Percentiles rank a stretch among this genome's conserved stretches.
Evolutionary conservation across 192 early-diverging fungal species (phyloP).

Genomic region (Rhizophagus sp.): DNA sequence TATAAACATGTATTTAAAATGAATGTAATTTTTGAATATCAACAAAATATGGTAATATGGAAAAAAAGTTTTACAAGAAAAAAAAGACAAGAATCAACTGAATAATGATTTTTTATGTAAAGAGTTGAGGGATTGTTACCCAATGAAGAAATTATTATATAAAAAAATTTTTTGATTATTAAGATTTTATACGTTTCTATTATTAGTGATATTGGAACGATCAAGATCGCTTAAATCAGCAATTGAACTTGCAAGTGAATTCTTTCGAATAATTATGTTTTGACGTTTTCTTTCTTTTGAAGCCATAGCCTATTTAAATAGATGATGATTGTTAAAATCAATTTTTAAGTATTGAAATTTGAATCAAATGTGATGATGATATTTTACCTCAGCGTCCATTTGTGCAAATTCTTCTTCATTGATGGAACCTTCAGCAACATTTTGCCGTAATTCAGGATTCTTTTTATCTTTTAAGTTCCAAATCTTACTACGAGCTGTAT

Average conservation of each 20-base stretch:
- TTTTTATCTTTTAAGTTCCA: constrained; percentile 22
- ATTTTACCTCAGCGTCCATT: constrained; percentile 12
- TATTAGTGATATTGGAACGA: no score
- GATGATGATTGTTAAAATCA: no score
- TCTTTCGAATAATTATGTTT: constrained; percentile 7
- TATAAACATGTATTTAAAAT: no score
- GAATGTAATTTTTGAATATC: no score
- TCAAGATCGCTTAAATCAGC: background rate
- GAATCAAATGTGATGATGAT: background rate
- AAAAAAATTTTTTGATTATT: no score
- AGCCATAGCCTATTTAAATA: constrained; percentile 14
- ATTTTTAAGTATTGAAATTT: background rate
- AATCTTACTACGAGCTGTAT: constrained; percentile 2
- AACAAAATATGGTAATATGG: no score
- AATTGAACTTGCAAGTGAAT: constrained; percentile 12
- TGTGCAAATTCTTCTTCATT: constrained; percentile 15
- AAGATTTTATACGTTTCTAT: no score
- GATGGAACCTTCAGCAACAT: background rate
- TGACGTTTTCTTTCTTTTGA: constrained; percentile 22
- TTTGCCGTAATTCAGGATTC: constrained; percentile 13
- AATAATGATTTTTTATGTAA: no score
- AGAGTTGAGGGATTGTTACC: no score
- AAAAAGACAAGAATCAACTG: no score
- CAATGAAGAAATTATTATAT: no score
- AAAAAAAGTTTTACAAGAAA: no score